These are phyloP conservation scores for Cladosporium oxysporum DNA, from an alignment of 2,329 filamentous ascomycete species.

Conservation along the genomic window DNA sequence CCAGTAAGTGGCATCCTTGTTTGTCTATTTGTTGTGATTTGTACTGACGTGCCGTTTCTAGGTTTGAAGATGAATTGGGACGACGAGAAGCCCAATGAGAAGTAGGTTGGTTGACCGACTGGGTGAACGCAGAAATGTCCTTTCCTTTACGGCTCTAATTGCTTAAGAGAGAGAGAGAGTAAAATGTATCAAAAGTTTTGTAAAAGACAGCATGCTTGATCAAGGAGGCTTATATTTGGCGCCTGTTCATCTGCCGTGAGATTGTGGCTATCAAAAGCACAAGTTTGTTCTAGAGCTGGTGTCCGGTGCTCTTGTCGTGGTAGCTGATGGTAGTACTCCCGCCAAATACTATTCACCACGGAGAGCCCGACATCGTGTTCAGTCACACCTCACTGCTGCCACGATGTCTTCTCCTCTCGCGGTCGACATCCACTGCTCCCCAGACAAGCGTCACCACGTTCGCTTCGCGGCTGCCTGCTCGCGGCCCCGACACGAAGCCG, in stretches of 20 bases:
- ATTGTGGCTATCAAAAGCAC: background rate
- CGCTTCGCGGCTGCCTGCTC: background rate
- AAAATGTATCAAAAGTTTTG: background rate
- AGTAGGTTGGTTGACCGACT: background rate
- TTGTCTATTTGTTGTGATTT: background rate
- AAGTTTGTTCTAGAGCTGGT: too few species aligned
- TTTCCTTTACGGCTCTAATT: background rate
- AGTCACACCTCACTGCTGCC: background rate
- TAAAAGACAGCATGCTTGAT: background rate
- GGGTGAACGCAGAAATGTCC: background rate
- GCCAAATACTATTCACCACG: background rate
- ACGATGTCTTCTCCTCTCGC: background rate
- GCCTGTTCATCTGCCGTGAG: background rate
- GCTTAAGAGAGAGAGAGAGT: too few species aligned
- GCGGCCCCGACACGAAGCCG: background rate
- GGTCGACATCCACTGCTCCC: background rate
- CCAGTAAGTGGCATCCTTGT: slow-evolving; percentile 40
- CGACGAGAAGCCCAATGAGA: background rate
- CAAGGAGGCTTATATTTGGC: background rate
- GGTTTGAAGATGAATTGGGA: slow-evolving; percentile 39
- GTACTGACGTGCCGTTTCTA: slow-evolving; percentile 23
- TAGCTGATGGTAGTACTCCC: background rate
- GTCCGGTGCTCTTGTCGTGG: background rate
- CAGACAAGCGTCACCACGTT: background rate
- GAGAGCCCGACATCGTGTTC: background rate